These are phyloP conservation scores for Tubosaeta sp. DNA, from an alignment of 768 basidiomycete species.

Conservation along the genomic window DNA sequence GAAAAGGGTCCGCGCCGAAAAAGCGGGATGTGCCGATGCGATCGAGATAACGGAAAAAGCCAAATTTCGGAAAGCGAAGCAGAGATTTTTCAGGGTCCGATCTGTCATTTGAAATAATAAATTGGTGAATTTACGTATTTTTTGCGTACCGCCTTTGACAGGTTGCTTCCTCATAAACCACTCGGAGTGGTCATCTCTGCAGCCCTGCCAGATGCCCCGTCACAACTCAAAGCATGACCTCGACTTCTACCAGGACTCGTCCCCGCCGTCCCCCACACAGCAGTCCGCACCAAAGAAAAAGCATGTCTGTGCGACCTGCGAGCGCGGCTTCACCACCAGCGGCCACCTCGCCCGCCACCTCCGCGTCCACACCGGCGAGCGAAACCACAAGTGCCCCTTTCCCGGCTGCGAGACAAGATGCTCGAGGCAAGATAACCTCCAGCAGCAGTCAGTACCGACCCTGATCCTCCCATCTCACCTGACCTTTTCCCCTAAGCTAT, in stretches of 20 bases:
- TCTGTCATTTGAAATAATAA: conserved; percentile 24
- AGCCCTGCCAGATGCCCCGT: conserved; percentile 33
- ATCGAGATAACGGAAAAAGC: conserved; percentile 32
- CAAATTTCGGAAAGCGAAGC: conserved; percentile 28
- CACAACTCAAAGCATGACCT: conserved; percentile 28
- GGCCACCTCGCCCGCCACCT: conserved; percentile 87
- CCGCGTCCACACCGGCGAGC: conserved; percentile 88
- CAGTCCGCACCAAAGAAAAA: conserved; percentile 28
- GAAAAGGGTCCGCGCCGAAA: conserved; percentile 31
- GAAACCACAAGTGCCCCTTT: conserved; percentile 91
- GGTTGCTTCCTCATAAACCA: conserved; percentile 33
- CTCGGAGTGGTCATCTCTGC: conserved; percentile 24
- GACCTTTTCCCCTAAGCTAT: conserved; percentile 43
- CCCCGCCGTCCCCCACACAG: conserved; percentile 17
- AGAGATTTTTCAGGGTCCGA: conserved; percentile 33
- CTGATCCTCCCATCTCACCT: conserved; percentile 15
- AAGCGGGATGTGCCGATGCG: conserved; percentile 30
- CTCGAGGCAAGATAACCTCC: conserved; percentile 85
- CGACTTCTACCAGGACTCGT: conserved; percentile 23
- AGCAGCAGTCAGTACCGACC: conserved; percentile 29
- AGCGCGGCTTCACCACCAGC: conserved; percentile 79
- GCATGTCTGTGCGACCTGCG: conserved; percentile 69
- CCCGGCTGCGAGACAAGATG: conserved; percentile 93
- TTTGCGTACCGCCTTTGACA: conserved; percentile 34
- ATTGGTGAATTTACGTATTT: conserved; percentile 34